Conservation (phyloP, 345 rosid genomes). For the Nasturtium officinale region DNA sequence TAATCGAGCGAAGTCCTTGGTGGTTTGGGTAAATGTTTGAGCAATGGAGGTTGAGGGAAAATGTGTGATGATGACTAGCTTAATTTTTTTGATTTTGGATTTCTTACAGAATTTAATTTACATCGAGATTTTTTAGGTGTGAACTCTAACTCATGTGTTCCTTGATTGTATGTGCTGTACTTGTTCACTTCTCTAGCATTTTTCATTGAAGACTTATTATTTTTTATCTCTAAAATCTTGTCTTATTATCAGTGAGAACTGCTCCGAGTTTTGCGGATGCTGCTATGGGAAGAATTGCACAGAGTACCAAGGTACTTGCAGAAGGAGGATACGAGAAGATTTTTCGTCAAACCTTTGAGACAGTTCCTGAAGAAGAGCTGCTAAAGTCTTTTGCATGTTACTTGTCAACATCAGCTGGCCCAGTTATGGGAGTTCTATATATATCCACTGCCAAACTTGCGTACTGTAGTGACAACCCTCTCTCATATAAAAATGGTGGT, state of each 20-base stretch:
- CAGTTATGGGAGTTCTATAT: constrained; percentile 78
- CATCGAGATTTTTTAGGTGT: background rate
- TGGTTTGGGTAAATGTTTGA: background rate
- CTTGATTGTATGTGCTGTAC: background rate
- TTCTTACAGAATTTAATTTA: background rate
- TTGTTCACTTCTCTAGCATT: constrained; percentile 4
- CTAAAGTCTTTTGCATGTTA: constrained; percentile 70
- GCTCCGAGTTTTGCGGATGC: constrained; percentile 82
- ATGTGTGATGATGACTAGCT: background rate
- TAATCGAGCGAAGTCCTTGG: background rate
- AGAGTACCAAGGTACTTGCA: constrained; percentile 74
- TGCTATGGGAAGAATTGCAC: constrained; percentile 85
- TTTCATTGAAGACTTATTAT: background rate
- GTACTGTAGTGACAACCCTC: constrained; percentile 74
- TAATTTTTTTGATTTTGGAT: background rate
- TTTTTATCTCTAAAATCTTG: background rate
- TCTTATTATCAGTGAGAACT: constrained; percentile 59
- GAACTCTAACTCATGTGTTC: constrained; percentile 6
- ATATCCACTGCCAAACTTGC: constrained; percentile 71
- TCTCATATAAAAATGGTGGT: constrained; percentile 61
- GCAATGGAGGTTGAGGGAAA: background rate
- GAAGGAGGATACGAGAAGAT: constrained; percentile 85
- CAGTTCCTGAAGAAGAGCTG: constrained; percentile 69
- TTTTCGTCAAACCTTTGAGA: constrained; percentile 73
- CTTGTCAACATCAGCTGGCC: constrained; percentile 84